Conservation (phyloP, 768 basidiomycete species). For the Sporobolomyces roseus region DNA sequence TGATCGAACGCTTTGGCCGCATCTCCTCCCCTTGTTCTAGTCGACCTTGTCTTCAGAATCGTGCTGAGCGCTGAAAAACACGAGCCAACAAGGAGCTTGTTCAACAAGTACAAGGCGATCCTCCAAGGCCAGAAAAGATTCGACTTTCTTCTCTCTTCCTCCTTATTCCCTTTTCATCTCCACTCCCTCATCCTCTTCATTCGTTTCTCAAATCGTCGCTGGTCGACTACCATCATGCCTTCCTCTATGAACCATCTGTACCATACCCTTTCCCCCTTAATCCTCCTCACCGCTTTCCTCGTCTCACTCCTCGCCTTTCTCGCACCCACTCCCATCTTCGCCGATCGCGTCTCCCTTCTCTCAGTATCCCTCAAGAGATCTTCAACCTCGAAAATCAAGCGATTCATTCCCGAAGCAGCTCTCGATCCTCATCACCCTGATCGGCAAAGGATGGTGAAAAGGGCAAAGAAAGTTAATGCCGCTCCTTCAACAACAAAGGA, state of each 20-base stretch:
- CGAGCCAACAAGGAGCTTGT: too few species aligned
- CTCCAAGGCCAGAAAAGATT: too few species aligned
- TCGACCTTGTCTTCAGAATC: conserved; percentile 2
- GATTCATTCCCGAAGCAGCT: conserved; percentile 6
- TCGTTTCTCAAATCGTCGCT: conserved; percentile 14
- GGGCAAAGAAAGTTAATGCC: background rate
- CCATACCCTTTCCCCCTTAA: conserved; percentile 29
- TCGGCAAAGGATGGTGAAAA: background rate
- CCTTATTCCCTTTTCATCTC: background rate
- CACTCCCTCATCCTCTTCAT: background rate
- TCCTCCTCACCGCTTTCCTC: conserved; percentile 33
- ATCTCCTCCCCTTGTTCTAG: background rate
- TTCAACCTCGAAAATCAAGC: background rate
- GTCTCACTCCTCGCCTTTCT: conserved; percentile 36
- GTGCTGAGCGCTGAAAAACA: too few species aligned
- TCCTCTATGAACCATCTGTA: conserved; percentile 35
- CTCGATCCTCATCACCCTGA: background rate
- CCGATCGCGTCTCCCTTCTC: conserved; percentile 28
- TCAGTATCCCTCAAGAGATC: conserved; percentile 1
- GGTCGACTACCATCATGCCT: conserved; percentile 23
- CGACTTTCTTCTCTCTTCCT: background rate
- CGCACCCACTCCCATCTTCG: conserved; percentile 26
- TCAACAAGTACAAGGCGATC: too few species aligned
- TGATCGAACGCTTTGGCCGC: background rate
- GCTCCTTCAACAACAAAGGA: background rate